Evolutionary conservation across 306 rosid species (phyloP), one percentile per base, ranked within the genome.

Genomic region (Rosa chinensis): DNA sequence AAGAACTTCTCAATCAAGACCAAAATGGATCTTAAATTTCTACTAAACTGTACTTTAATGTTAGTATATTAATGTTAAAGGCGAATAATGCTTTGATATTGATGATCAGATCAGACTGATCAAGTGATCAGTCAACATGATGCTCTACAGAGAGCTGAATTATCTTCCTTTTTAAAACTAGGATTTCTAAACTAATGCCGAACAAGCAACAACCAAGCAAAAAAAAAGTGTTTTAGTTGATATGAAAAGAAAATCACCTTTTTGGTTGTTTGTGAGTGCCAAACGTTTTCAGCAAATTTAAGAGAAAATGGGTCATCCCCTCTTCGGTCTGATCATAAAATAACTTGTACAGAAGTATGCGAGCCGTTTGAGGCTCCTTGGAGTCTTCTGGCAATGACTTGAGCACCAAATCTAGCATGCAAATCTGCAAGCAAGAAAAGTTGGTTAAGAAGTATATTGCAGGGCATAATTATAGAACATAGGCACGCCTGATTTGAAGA

Each of bases 291-390:
- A 94, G 80, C 88, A 86, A 83, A 87, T 84, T 89, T 73, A 94
- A 80, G 59, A 92, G 92, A 81, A 94, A 91, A 1, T 86, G 97
- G 75, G 97, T 94, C 92, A 94, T 89, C 84, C 99, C 99, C 82
- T 92, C 91, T 76, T 92, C 99, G 48, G 99, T 94, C 86, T 94
- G 99, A 76, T 94, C 97, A 85, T 94, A 94, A 91, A 91, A 92
- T 82, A 94, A 84, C 83, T 94, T 94, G 88, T 94, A 92, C 73
- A 94, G 92, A 82, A 94, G 97, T 75, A 94, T 86, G 73, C 97
- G 97, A 77, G 93, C 89, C 77, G 97, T 92, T 81, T 90, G 97
- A 28, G 97, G 94, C 82, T 91, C 97, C 85, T 83, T 94, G 52
- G 95, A 89, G 78, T 89, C 91, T 59, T 87, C 97, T 35, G 97